A percentile compares a stretch with the other conserved stretches of the same genome.
phyloP scores from a whole-genome alignment of 768 basidiomycete genomes.

The Asterophora parasitica region DNA sequence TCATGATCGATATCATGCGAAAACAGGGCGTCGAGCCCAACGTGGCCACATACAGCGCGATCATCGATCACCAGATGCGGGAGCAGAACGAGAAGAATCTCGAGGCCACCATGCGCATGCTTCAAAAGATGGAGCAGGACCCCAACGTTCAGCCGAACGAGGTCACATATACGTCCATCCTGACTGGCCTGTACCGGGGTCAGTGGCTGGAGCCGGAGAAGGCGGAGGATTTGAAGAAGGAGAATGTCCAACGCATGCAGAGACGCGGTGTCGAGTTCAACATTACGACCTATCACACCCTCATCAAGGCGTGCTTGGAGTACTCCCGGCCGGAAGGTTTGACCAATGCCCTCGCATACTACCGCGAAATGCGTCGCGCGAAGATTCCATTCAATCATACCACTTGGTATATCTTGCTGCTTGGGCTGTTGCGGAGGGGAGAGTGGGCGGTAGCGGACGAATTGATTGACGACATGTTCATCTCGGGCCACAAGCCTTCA shows the following conservation, averaged over 20 bases:
- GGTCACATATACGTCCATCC: conserved; percentile 79
- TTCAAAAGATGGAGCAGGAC: conserved; percentile 70
- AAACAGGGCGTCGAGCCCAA: conserved; percentile 71
- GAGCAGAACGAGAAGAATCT: conserved; percentile 50
- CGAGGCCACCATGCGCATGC: conserved; percentile 58
- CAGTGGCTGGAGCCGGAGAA: conserved; percentile 41
- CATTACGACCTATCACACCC: conserved; percentile 68
- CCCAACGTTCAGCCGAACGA: conserved; percentile 55
- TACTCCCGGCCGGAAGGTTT: conserved; percentile 46
- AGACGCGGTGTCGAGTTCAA: conserved; percentile 48
- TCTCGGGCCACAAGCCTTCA: conserved; percentile 39
- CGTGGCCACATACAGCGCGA: conserved; percentile 69
- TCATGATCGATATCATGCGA: conserved; percentile 70
- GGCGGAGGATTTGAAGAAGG: conserved; percentile 41
- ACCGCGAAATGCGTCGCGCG: conserved; percentile 52
- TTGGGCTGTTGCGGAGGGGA: conserved; percentile 51
- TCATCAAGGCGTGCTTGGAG: conserved; percentile 64
- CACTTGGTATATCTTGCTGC: conserved; percentile 76
- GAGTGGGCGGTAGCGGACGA: conserved; percentile 60
- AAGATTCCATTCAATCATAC: conserved; percentile 47
- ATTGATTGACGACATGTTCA: conserved; percentile 57
- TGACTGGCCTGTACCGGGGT: conserved; percentile 67
- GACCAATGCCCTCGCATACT: conserved; percentile 51
- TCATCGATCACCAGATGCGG: conserved; percentile 72
- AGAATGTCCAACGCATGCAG: conserved; percentile 58